phyloP scores from a whole-genome alignment of 202 grass and related monocot genomes.

The Bolboschoenoplectus hybrid region DNA sequence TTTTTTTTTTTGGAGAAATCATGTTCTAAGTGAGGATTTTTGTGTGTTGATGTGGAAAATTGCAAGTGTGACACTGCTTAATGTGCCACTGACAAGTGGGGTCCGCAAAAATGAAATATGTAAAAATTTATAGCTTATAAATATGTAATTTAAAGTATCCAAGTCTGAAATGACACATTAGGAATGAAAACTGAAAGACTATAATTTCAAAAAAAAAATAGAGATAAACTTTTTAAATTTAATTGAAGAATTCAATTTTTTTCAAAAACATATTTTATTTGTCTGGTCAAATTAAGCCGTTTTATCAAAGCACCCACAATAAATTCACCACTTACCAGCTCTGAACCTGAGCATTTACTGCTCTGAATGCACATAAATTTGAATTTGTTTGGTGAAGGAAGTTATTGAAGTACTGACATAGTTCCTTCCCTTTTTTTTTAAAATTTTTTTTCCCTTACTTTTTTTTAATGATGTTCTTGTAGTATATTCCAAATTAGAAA shows the following conservation, averaged over 20 bases:
- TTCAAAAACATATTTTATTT: neutral
- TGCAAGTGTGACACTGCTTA: neutral
- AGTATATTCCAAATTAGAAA: slow-evolving; percentile 19
- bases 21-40: neutral
- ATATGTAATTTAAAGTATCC: neutral
- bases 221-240: neutral
- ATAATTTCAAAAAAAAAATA: neutral
- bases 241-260: neutral
- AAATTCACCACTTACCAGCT: neutral
- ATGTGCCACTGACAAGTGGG: neutral
- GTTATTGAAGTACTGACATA: slow-evolving; percentile 22
- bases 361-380: slow-evolving; percentile 27
- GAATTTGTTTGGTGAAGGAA: slow-evolving; percentile 34
- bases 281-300: neutral
- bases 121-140: neutral
- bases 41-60: neutral
- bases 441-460: neutral
- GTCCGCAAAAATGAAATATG: neutral
- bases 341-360: slow-evolving; percentile 28
- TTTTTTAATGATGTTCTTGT: neutral
- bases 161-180: neutral
- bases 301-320: slow-evolving; percentile 7
- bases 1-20: neutral
- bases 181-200: neutral
- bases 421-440: neutral